A percentile compares a stretch with the other conserved stretches of the same genome.
Conservation (phyloP, 1,139 yeast species). For the Candida sanyaensis region DNA sequence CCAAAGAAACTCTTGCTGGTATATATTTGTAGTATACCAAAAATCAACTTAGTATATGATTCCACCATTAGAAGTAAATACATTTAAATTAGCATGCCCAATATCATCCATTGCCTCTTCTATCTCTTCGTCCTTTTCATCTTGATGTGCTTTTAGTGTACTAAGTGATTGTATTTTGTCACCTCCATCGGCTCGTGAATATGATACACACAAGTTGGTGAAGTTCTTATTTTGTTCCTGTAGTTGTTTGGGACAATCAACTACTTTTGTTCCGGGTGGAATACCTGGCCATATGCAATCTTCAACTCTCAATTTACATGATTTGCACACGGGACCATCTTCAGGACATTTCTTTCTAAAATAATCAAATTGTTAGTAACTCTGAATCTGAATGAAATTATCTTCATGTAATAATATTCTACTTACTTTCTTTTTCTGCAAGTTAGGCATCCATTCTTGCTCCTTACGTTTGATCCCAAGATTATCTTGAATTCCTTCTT, state of each 20-base stretch:
- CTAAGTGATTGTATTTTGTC: neutral
- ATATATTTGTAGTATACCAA: conserved; percentile 5
- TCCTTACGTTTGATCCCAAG: conserved; percentile 15
- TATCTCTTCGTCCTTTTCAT: conserved; percentile 4
- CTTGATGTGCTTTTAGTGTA: neutral
- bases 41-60: neutral
- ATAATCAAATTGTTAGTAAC: neutral
- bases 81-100: conserved; percentile 12
- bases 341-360: conserved; percentile 17
- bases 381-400: no score
- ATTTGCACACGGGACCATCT: conserved; percentile 11
- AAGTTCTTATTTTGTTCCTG: neutral
- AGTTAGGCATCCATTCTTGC: conserved; percentile 15
- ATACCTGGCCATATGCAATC: conserved; percentile 13
- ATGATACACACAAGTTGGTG: neutral
- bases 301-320: conserved; percentile 12
- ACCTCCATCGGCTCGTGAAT: neutral
- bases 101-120: conserved; percentile 13
- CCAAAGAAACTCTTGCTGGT: conserved; percentile 20
- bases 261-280: neutral
- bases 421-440: conserved; percentile 17
- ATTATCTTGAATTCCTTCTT: conserved; percentile 11
- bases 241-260: neutral
- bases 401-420: neutral
- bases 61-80: neutral